Base-by-base conservation (phyloP, 2,329 filamentous ascomycete genomes). In the Akanthomyces uredinophilus region DNA sequence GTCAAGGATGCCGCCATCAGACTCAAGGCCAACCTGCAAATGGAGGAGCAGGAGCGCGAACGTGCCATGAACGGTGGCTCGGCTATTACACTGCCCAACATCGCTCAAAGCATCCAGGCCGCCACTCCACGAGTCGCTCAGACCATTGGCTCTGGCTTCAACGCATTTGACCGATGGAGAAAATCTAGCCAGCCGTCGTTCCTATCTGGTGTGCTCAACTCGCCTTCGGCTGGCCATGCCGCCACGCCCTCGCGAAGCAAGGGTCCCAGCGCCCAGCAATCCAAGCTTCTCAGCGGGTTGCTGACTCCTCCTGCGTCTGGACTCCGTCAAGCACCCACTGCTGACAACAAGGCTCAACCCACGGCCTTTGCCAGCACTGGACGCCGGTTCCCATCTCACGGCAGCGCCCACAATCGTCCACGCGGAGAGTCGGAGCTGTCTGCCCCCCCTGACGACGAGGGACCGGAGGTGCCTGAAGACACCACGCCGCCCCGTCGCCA, bases 161-260 rank as follows among this genome's bases (percentile, higher is more conserved):
- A 92, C n/a, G 94, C 92, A n/a, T 96, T 93, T 86, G 93, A 92
- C 52, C 96, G 89, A 74, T 97, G 94, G 94, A 88, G 93, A 58
- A 94, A 89, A 72, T 85, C 83, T 18, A 83, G 81, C 68, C 83
- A 85, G 61, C 76, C 76, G 6, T 76, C 77, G 18, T 78, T 81
- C 65, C 72, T 86, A 49, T 79, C 85, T 57, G 75, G 79, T 13
- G 76, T 74, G 29, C 68, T 79, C 43, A 77, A 75, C 56, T 79
- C 82, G 7, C 78, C 81, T 16, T 74, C 74, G 1, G 64, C 71
- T 11, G 71, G 69, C 41, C 73, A 71, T 54, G 78, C 75, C 63
- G 75, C 78, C 50, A 90, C 88, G 0, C 87, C 88, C 5, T 88
- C 87, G 10, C 87, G 83, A 68, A 78, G 79, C 49, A 82, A 78